Percentiles rank a stretch among this genome's conserved stretches.
Conservation (phyloP, 148 eudicot species). For the Camellia granthamiana region DNA sequence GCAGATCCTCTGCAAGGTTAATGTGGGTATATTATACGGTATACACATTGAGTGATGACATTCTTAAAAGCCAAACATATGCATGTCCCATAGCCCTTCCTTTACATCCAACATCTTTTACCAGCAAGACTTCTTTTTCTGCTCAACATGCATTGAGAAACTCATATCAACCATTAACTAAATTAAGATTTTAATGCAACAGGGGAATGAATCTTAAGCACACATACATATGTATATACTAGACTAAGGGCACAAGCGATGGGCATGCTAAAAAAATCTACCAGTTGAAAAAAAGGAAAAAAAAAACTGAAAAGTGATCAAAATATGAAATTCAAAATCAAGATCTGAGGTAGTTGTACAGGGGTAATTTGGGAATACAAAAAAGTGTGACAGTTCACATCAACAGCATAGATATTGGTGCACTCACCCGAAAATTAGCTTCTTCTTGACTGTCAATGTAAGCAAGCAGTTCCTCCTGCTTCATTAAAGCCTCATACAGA, state of each 20-base stretch:
- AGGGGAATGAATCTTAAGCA: neutral
- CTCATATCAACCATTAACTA: slow-evolving; percentile 14
- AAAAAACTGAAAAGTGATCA: too few relatives aligned
- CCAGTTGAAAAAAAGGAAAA: too few relatives aligned
- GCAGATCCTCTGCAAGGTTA: neutral
- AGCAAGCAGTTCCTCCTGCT: slow-evolving; percentile 93
- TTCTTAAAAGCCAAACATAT: neutral
- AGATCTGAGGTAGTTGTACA: too few relatives aligned
- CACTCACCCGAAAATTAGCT: slow-evolving; percentile 65
- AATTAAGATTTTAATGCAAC: neutral
- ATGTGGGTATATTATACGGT: neutral
- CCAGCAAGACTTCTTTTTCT: slow-evolving; percentile 80
- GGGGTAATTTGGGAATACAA: too few relatives aligned
- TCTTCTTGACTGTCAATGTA: slow-evolving; percentile 88
- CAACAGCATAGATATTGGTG: neutral
- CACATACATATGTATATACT: neutral
- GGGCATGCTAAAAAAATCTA: too few relatives aligned
- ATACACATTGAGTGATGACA: neutral
- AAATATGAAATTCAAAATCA: too few relatives aligned
- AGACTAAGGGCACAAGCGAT: too few relatives aligned
- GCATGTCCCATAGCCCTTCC: neutral
- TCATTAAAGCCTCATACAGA: slow-evolving; percentile 67
- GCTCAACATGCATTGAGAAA: slow-evolving; percentile 11
- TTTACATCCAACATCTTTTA: slow-evolving; percentile 20
- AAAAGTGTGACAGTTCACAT: too few relatives aligned